Conservation (phyloP, 495 filamentous ascomycete genomes). For the Penicillium subrubescens region DNA sequence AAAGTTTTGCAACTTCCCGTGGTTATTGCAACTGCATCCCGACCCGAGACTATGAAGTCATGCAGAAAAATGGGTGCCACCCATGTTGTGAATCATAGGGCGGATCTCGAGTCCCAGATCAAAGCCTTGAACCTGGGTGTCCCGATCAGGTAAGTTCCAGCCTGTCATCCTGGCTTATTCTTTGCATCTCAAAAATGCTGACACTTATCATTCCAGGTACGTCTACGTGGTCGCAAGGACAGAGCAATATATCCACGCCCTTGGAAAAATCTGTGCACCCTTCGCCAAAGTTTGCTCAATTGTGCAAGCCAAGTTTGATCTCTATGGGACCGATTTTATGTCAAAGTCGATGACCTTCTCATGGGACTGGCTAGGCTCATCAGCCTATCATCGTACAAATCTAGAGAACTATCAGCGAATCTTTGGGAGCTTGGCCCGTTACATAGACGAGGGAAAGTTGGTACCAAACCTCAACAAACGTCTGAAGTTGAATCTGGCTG, state of each 20-base stretch:
- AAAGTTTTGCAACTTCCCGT: slow-evolving; percentile 27
- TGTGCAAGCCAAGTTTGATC: slow-evolving; percentile 32
- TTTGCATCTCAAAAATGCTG: background rate
- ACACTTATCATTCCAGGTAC: slow-evolving; percentile 20
- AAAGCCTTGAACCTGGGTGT: slow-evolving; percentile 24
- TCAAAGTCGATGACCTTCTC: slow-evolving; percentile 38
- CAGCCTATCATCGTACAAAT: slow-evolving; percentile 16
- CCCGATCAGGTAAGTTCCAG: slow-evolving; percentile 25
- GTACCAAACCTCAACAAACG: background rate
- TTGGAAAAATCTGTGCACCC: slow-evolving; percentile 26
- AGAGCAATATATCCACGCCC: slow-evolving; percentile 17
- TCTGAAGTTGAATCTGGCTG: slow-evolving; percentile 6
- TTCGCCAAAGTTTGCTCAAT: slow-evolving; percentile 41
- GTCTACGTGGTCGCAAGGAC: slow-evolving; percentile 35
- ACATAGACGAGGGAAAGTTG: slow-evolving; percentile 1
- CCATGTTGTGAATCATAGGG: slow-evolving; percentile 39
- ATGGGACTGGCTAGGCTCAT: slow-evolving; percentile 34
- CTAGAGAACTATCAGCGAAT: slow-evolving; percentile 1
- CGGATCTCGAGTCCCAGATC: slow-evolving; percentile 31
- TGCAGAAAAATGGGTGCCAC: slow-evolving; percentile 35
- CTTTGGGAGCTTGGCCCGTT: background rate
- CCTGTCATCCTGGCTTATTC: background rate
- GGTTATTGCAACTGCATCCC: slow-evolving; percentile 36
- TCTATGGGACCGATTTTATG: slow-evolving; percentile 42
- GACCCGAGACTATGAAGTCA: slow-evolving; percentile 29